Conservation (phyloP, 805 yeast species). For the Pichia nakasei region DNA sequence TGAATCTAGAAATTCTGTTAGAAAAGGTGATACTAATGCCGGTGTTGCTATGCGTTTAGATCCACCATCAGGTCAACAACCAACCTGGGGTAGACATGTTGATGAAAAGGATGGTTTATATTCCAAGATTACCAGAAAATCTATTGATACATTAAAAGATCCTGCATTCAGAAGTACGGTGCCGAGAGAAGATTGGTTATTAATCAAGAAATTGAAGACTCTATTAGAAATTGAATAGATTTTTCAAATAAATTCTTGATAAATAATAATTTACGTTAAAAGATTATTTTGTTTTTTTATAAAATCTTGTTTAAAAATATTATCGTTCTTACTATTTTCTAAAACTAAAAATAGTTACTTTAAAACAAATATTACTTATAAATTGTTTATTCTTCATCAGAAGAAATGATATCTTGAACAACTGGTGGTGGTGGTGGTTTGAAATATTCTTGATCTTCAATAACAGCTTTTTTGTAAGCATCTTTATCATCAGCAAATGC, state of each 20-base stretch:
- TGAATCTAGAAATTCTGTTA: conserved; percentile 66
- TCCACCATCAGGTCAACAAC: conserved; percentile 84
- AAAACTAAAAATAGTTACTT: no score
- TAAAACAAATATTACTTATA: no score
- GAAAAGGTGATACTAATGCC: conserved; percentile 92
- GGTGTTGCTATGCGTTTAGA: conserved; percentile 99
- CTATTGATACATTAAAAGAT: conserved; percentile 95
- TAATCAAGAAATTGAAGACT: conserved; percentile 80
- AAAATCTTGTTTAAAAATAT: no score
- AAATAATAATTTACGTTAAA: background rate
- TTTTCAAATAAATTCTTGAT: background rate
- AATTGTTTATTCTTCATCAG: conserved; percentile 12
- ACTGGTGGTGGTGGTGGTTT: conserved; percentile 27
- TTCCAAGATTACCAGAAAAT: conserved; percentile 82
- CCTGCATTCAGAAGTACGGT: conserved; percentile 96
- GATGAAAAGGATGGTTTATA: conserved; percentile 86
- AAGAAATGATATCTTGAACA: conserved; percentile 9
- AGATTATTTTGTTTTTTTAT: no score
- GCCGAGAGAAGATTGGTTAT: conserved; percentile 90
- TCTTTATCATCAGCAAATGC: conserved; percentile 62
- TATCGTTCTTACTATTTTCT: no score
- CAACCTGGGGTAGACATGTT: conserved; percentile 98
- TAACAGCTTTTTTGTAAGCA: conserved; percentile 38
- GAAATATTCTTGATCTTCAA: conserved; percentile 58
- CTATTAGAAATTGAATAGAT: conserved; percentile 59